Evolutionary conservation across 345 rosid genomes (phyloP).

Genomic region (Rubroshorea leprosula): DNA sequence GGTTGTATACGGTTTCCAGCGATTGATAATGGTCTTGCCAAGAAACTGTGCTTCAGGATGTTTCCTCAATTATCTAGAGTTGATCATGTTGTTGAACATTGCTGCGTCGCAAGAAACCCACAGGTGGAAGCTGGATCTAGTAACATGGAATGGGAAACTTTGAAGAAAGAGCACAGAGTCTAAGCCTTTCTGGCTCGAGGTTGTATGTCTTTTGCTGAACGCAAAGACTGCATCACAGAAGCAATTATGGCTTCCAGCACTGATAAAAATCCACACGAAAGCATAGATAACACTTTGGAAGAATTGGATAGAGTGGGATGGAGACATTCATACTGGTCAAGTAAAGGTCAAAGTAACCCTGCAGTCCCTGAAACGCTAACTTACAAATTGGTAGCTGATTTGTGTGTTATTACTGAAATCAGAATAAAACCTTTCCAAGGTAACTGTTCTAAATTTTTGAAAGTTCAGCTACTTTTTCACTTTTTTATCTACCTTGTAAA

Average conservation of each 20-base stretch:
- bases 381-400: constrained; percentile 56
- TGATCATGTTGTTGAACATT: constrained; percentile 39
- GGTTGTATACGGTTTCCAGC: constrained; percentile 35
- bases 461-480: constrained; percentile 1
- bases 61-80: constrained; percentile 54
- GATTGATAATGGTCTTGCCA: constrained; percentile 49
- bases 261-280: constrained; percentile 73
- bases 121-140: constrained; percentile 51
- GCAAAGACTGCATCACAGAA: constrained; percentile 39
- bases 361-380: constrained; percentile 82
- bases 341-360: constrained; percentile 61
- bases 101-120: constrained; percentile 8
- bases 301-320: constrained; percentile 39
- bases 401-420: constrained; percentile 70
- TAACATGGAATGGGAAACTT: constrained; percentile 36
- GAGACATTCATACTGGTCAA: constrained; percentile 87
- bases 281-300: constrained; percentile 65
- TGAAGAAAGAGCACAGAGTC: constrained; percentile 64
- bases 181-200: constrained; percentile 56
- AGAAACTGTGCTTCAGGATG: constrained; percentile 58
- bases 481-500: constrained; percentile 8
- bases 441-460: constrained; percentile 19
- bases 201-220: constrained; percentile 29
- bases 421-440: constrained; percentile 79
- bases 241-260: constrained; percentile 88